phyloP scores from a whole-genome alignment of 140 eudicot genomes.

The Eryngium alpinum region DNA sequence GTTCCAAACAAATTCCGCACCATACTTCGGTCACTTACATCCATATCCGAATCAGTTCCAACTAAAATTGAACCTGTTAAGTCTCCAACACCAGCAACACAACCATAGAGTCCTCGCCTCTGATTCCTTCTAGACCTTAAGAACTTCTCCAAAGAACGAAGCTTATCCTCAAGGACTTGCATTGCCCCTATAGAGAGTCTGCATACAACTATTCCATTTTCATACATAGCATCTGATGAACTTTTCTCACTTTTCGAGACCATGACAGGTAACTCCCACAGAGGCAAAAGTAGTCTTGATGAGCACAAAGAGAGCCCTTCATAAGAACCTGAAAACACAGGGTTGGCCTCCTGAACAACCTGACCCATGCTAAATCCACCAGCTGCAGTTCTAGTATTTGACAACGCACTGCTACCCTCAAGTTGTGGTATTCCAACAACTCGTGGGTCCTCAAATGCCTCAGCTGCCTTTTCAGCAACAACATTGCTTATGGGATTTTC shows the following conservation, averaged over 20 bases:
- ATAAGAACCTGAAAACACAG: slow-evolving; percentile 93
- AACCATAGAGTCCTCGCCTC: slow-evolving; percentile 90
- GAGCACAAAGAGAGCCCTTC: slow-evolving; percentile 94
- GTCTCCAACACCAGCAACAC: slow-evolving; percentile 90
- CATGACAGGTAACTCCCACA: slow-evolving; percentile 93
- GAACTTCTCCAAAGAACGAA: slow-evolving; percentile 80
- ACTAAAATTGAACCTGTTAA: slow-evolving; percentile 84
- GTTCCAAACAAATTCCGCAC: slow-evolving; percentile 60
- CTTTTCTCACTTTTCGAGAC: slow-evolving; percentile 39
- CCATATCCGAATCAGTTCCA: slow-evolving; percentile 64
- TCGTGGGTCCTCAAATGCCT: slow-evolving; percentile 97
- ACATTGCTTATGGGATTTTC: slow-evolving; percentile 63
- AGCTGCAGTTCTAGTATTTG: slow-evolving; percentile 68
- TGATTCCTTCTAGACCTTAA: slow-evolving; percentile 81
- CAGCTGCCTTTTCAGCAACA: slow-evolving; percentile 96
- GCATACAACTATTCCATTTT: slow-evolving; percentile 59
- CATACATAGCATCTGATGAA: slow-evolving; percentile 46
- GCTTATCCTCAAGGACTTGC: slow-evolving; percentile 84
- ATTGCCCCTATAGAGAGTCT: slow-evolving; percentile 76
- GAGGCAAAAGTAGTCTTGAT: slow-evolving; percentile 78
- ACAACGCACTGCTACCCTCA: slow-evolving; percentile 77
- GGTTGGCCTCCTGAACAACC: slow-evolving; percentile 96
- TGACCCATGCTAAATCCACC: slow-evolving; percentile 99
- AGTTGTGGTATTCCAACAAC: slow-evolving; percentile 89
- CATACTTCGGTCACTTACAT: slow-evolving; percentile 60